phyloP scores from a whole-genome alignment of 371 early-diverging fungal species.

The Syncephalastrum contaminatum region DNA sequence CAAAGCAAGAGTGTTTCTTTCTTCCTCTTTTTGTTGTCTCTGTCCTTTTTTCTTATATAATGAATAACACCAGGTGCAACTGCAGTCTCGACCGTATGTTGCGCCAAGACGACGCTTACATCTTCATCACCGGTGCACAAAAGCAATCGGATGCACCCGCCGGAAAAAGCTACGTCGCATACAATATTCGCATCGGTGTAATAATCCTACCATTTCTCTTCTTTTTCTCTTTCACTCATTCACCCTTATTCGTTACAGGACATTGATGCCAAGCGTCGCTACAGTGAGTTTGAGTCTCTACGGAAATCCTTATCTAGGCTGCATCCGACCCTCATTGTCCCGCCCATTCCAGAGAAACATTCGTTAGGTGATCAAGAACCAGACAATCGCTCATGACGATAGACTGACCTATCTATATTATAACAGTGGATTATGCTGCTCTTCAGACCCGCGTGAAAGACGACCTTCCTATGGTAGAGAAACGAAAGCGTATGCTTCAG shows the following conservation, averaged over 20 bases:
- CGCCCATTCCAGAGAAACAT: slow-evolving; percentile 97
- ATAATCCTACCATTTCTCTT: slow-evolving; percentile 1
- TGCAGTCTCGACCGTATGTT: slow-evolving; percentile 29
- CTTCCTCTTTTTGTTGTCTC: no score
- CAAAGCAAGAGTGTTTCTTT: no score
- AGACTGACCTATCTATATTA: neutral
- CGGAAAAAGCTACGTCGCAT: slow-evolving; percentile 49
- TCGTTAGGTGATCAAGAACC: slow-evolving; percentile 59
- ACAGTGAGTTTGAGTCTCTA: slow-evolving; percentile 95
- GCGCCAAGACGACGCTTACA: slow-evolving; percentile 22
- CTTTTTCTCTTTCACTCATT: neutral
- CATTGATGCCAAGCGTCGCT: slow-evolving; percentile 48
- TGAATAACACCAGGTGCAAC: slow-evolving; percentile 13
- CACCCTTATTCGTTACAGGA: slow-evolving; percentile 22
- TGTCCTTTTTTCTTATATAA: neutral
- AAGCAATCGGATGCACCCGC: slow-evolving; percentile 39
- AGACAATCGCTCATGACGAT: no score
- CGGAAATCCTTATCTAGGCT: slow-evolving; percentile 72
- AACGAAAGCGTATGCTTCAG: slow-evolving; percentile 92
- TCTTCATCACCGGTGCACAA: slow-evolving; percentile 39
- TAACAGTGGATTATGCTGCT: slow-evolving; percentile 81
- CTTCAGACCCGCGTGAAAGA: slow-evolving; percentile 85
- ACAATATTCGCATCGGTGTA: slow-evolving; percentile 56
- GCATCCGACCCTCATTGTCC: slow-evolving; percentile 87
- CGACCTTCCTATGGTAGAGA: slow-evolving; percentile 84